phyloP scores from a whole-genome alignment of 495 filamentous ascomycete species.

The Penicillium longicatenatum region DNA sequence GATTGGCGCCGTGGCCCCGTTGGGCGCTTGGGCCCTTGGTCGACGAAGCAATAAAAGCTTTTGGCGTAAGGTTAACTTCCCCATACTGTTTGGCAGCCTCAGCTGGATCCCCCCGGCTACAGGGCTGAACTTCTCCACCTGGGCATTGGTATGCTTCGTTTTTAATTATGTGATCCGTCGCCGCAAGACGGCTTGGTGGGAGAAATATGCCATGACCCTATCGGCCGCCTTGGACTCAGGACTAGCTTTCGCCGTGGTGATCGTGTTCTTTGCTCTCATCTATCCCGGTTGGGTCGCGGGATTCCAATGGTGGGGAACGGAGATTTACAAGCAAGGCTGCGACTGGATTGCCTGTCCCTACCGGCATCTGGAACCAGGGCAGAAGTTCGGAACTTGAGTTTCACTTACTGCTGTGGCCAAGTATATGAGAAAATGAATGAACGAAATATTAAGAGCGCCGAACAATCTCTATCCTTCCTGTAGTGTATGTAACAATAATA shows the following conservation, averaged over 20 bases:
- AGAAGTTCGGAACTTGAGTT: constrained; percentile 27
- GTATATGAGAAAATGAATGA: not conserved
- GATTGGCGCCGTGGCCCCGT: constrained; percentile 68
- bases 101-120: constrained; percentile 80
- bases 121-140: constrained; percentile 34
- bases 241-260: constrained; percentile 73
- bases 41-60: constrained; percentile 52
- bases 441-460: not conserved
- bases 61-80: constrained; percentile 45
- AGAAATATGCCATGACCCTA: constrained; percentile 87
- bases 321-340: constrained; percentile 36
- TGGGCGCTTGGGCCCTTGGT: constrained; percentile 63
- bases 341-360: constrained; percentile 36
- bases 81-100: constrained; percentile 43
- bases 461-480: not conserved
- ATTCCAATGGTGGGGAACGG: constrained; percentile 34
- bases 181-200: constrained; percentile 73
- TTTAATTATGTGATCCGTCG: constrained; percentile 77
- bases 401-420: not conserved
- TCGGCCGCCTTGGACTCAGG: constrained; percentile 82
- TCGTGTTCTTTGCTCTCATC: constrained; percentile 72
- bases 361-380: constrained; percentile 23
- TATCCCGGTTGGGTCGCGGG: constrained; percentile 31
- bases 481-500: not conserved
- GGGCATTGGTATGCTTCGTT: constrained; percentile 68